Conservation (phyloP, 495 filamentous ascomycete genomes). For the Wilcoxina mikolae region DNA sequence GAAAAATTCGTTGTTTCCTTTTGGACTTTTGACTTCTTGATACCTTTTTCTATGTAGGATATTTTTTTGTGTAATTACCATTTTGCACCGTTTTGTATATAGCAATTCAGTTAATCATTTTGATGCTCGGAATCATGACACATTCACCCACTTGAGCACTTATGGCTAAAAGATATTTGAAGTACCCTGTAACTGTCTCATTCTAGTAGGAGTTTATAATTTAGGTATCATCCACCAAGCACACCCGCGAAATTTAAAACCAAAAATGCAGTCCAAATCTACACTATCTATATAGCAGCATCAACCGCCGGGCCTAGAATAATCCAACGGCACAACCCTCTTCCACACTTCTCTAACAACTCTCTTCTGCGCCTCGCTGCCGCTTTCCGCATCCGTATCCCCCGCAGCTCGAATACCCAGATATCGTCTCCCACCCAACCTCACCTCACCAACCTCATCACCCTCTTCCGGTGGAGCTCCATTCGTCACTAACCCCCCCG, state of each 20-base stretch:
- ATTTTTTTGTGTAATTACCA: no score
- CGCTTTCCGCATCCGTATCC: slow-evolving; percentile 42
- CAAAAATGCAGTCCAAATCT: no score
- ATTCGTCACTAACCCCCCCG: slow-evolving; percentile 52
- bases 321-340: slow-evolving; percentile 45
- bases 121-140: background rate
- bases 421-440: slow-evolving; percentile 34
- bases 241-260: no score
- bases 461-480: slow-evolving; percentile 42
- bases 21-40: background rate
- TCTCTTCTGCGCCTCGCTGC: slow-evolving; percentile 47
- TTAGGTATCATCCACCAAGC: background rate
- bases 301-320: slow-evolving; percentile 39
- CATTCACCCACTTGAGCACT: no score
- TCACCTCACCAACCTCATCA: slow-evolving; percentile 1
- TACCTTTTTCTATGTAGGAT: background rate
- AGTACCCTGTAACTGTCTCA: no score
- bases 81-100: background rate
- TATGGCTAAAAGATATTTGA: no score
- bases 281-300: background rate
- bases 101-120: background rate
- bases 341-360: slow-evolving; percentile 55
- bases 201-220: no score
- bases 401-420: slow-evolving; percentile 42
- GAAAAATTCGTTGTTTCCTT: background rate